Base-by-base conservation (phyloP, 1,284 basidiomycete genomes). In the Malassezia obtusa region DNA sequence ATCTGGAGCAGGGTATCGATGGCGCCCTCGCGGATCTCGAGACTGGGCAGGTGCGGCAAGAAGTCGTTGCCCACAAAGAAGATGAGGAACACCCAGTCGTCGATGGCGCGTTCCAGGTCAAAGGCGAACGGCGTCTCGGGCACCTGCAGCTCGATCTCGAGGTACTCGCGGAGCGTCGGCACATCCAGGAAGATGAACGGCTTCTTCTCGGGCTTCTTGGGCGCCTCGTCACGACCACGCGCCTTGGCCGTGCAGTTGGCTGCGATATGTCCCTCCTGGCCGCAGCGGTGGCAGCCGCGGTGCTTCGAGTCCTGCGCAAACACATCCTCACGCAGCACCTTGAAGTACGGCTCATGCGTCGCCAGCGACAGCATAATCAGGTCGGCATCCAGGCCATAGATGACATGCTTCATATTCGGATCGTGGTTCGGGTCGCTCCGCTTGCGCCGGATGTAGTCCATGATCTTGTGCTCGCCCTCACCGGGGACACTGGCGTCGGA, bases 61-160 rank as follows among this genome's bases (percentile, higher is more conserved):
- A 99, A 99, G 78, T 99, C 94, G 79, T 99, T 99, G 66, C 94
- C 94, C 71, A 99, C 92, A 76, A 99, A 96, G 82, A 99, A 96
- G 70, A 96, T 96, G 68, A 99, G 80, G 73, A 99, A 84, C 67
- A 99, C 89, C 92, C 94, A 99, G 76, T 99, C 94, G 80, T 99
- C 94, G 76, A 99, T 89, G 32, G 94, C 91, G 75, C 87, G 84
- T 76, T 99, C 94, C 72, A 94, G 79, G 69, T 89, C 84, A 79
- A 92, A 98, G n/a, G 84, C 82, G 77, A 96, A 94, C 0, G 84
- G 79, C 14, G 81, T 76, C 54, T 82, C 78, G 11, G 86, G 80
- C 22, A 94, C 80, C 76, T 88, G 83, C 65, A 99, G 84, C 75
- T 98, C 94, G 71, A 89, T 83, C 76, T 91, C 86, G 65, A 99